Evolutionary conservation across 169 alveolate genomes (phyloP), one percentile per base, ranked within the genome.

Genomic region (Eimeria acervulina): DNA sequence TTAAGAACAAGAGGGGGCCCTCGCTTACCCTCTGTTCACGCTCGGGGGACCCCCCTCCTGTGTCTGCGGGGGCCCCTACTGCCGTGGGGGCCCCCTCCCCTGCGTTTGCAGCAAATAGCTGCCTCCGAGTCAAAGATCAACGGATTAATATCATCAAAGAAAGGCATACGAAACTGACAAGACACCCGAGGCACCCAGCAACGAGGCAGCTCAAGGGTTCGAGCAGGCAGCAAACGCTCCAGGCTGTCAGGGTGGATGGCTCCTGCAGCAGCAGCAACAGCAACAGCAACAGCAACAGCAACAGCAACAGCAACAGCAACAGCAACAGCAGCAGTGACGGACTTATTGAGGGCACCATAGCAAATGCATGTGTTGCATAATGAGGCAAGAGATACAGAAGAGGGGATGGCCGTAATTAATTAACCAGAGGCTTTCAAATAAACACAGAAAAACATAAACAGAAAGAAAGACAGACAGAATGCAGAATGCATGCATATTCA

Each of bases 171-270:
- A 44, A 40, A 81, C 17, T 26, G 70, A 33, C 66, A 81, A 5
- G 90, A 81, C 7, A 81, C 40, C 40, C 90, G 42, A 21, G 90
- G 90, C 26, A 81, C 90, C 90, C 90, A 81, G n/a, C 90, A 81
- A 33, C 90, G 90, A 6, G 90, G 90, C 28, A 81, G 36, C 3
- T 81, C 72, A 2, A 81, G 44, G 21, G 90, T 81, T 8, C 90
- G 90, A 6, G 17, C 17, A 13, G 90, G 90, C 72, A 81, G 31
- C 23, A 81, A 28, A 23, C 44, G 72, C 23, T 81, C 90, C 40
- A 81, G n/a, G 31, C 19, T 8, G 26, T 81, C 90, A 13, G 90
- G 90, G 72, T 23, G 55, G 31, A 81, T 17, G 31, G 44, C 72
- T 7, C 90, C 90, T 81, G 90, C 44, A 12, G 26, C 44, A 1